Evolutionary conservation across 2,329 filamentous ascomycete species (phyloP).

Genomic region (Talaromyces sp.): DNA sequence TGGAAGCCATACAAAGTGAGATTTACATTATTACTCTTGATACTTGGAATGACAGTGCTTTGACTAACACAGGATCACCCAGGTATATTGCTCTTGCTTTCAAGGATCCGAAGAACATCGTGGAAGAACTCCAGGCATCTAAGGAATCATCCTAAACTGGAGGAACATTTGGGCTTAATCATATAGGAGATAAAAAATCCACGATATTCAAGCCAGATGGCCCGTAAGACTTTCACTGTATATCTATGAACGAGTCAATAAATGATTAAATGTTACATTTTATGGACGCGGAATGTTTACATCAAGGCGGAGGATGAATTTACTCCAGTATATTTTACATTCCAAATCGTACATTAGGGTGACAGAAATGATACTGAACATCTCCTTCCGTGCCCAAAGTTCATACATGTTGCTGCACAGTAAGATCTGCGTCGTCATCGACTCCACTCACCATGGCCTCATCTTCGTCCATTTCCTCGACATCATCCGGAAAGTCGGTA

Average conservation of each 20-base stretch:
- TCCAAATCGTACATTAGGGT: not conserved
- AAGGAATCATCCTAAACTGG: conserved; percentile 1
- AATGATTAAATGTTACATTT: conserved; percentile 2
- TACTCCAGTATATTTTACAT: not conserved
- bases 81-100: conserved; percentile 59
- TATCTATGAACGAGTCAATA: not conserved
- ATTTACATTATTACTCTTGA: not conserved
- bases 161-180: not conserved
- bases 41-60: not conserved
- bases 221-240: not conserved
- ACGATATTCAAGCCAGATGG: not conserved
- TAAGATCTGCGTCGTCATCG: conserved; percentile 30
- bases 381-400: not conserved
- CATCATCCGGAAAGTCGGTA: conserved; percentile 25
- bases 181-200: not conserved
- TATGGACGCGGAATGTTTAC: not conserved
- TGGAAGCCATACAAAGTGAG: conserved; percentile 65
- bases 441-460: conserved; percentile 34
- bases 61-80: not conserved
- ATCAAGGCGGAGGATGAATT: not conserved
- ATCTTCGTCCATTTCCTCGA: conserved; percentile 34
- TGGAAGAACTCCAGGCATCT: conserved; percentile 52
- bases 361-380: not conserved
- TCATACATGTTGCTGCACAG: conserved; percentile 15
- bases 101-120: conserved; percentile 61